Base-by-base conservation (phyloP, 2,329 filamentous ascomycete genomes). In the Cladosporium colombiae region DNA sequence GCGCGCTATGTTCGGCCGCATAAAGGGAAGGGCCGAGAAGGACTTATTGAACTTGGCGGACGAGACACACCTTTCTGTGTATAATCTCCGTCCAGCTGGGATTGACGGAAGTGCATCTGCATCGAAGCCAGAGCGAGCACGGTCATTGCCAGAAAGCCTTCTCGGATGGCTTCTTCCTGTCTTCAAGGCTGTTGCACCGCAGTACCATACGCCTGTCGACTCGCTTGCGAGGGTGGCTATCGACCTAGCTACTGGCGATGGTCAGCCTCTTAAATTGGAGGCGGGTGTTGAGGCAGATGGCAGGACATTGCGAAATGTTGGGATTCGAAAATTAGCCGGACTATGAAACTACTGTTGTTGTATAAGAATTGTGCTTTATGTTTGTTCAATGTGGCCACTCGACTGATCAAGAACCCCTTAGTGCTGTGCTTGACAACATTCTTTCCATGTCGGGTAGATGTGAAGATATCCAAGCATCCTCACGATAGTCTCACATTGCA, bases 21-120 rank as follows among this genome's bases (percentile, higher is more conserved):
- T 90, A 64, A 93, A 93, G 75, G 91, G 90, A 14, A 82, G 87
- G 73, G 84, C 86, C 0, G 91, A 93, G 76, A 69, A 80, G 1
- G 76, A 80, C 1, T 81, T 93, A 1, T 81, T 89, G 1, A 80
- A 82, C 0, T 75, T 91, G 16, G 74, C 78, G 5, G 14, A 40
- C 16, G 14, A 27, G n/a, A 29, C 77, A 81, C 75, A 78, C 7
- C 81, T 92, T 64, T 81, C 79, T 33, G 81, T 85, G 1, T 84
- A 85, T 70, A 86, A 83, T 13, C 78, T 88, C 7, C 82, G 90
- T 0, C 88, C 89, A 0, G 85, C 74, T 0, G 83, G 78, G 8
- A 84, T 92, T 13, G 90, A 92, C 70, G 68, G 78, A 13, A 27
- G 23, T 8, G 25, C 5, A 44, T 56, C 35, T 29, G n/a, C 27